Percentiles rank a stretch among this genome's conserved stretches.
These are phyloP conservation scores for Lichtheimia ramosa DNA, from an alignment of 371 early-diverging fungal species.

Conservation along the genomic window DNA sequence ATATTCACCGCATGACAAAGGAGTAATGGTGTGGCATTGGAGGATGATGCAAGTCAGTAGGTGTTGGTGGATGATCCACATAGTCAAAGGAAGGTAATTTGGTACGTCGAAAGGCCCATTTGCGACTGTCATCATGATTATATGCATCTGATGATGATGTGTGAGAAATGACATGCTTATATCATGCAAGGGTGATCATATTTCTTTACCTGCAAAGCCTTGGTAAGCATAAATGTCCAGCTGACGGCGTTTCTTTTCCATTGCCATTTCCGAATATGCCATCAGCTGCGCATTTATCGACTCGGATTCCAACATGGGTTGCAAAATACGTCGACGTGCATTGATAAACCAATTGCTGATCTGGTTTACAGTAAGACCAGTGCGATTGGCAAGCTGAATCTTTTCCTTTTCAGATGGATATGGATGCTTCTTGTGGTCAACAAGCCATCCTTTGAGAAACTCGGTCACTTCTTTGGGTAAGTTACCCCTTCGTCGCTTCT, in stretches of 20 bases:
- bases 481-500: slow-evolving; percentile 57
- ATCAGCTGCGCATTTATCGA: slow-evolving; percentile 17
- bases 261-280: slow-evolving; percentile 15
- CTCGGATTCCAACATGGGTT: slow-evolving; percentile 49
- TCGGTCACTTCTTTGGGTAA: slow-evolving; percentile 67
- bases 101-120: slow-evolving; percentile 20
- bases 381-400: slow-evolving; percentile 58
- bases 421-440: slow-evolving; percentile 76
- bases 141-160: slow-evolving; percentile 7
- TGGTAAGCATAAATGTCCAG: slow-evolving; percentile 26
- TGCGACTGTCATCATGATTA: slow-evolving; percentile 14
- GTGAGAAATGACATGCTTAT: not conserved
- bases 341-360: slow-evolving; percentile 94
- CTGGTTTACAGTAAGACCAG: slow-evolving; percentile 73
- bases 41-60: too few species aligned
- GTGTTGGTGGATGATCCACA: not conserved
- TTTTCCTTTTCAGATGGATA: slow-evolving; percentile 86
- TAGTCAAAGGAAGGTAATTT: slow-evolving; percentile 23
- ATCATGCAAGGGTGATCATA: not conserved
- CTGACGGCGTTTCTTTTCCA: slow-evolving; percentile 23
- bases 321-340: slow-evolving; percentile 72
- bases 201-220: slow-evolving; percentile 21
- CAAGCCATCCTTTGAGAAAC: slow-evolving; percentile 71
- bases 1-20: slow-evolving; percentile 8
- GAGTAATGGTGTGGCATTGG: slow-evolving; percentile 10